Evolutionary conservation across 768 basidiomycete species (phyloP), one percentile per base, ranked within the genome.

Genomic region (Royoungia palumana): DNA sequence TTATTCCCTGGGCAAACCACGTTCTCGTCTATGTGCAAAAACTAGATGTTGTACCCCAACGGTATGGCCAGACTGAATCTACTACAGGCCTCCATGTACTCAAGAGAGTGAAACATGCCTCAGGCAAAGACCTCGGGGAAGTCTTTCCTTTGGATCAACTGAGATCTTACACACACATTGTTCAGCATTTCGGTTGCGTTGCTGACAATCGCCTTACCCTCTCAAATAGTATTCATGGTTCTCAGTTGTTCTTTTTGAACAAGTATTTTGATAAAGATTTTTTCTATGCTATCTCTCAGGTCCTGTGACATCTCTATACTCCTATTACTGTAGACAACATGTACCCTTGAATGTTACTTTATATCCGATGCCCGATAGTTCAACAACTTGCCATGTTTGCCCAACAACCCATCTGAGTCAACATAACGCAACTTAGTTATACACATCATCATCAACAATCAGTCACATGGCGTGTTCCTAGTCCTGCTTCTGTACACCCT

Each of bases 121-220:
- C 34, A 3, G 32, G 41, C 11, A 24, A 35, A 16, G 4, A 7
- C 4, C 43, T 55, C 17, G 47, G 47, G 1, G 36, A 49, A 14
- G 30, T 53, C 3, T 40, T 56, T 35, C 55, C 47, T 19, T 3
- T 56, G 20, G 39, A 43, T 21, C 51, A 56, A 35, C 21, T 56
- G 12, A 7, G 34, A 24, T 49, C 55, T 2, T 53, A 38, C 17
- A 35, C 47, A 35, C 44, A 56, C 11, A 17, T 56, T 35, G 40
- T 53, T 25, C 54, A 40, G 1, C 20, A n/a, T 16, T 56, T 56
- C 39, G 47, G 51, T 39, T 12, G 2, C 5, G 27, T 19, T 16
- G 47, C 51, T 14, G 51, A 56, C n/a, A 17, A 46, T 1, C 9
- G n/a, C 0, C 43, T 56, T n/a, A 49, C 10, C 7, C 24, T 27